Evolutionary conservation across 768 basidiomycete genomes (phyloP), one percentile per base, ranked within the genome.

Genomic region (Amanita jacksonii): DNA sequence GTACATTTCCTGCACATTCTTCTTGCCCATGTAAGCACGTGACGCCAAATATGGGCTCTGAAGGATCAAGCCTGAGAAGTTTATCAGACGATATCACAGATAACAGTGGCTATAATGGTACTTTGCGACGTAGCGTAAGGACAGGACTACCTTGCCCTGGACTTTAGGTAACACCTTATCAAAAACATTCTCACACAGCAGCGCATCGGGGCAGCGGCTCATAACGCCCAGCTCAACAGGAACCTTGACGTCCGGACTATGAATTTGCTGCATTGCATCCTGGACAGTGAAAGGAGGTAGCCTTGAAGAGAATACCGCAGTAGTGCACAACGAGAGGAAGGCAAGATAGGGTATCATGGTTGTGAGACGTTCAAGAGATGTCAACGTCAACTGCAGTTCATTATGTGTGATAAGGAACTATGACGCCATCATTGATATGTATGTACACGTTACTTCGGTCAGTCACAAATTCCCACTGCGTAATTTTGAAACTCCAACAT

Each of bases 1-100:
- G 85, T 13, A 90, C 77, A 63, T 94, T 91, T 33, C 87, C 92
- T 10, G 77, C 77, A 54, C 92, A 96, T 61, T 97, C 92, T 41
- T 72, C 60, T 4, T 65, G 64, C 13, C 90, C 91, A 56, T 94
- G 91, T 68, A 72, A 72, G 63, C 92, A 96, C 25, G 64, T 73
- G 23, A 85, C 76, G n/a, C 90, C 90, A 56, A 81, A 88, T 38
- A 68, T 66, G n/a, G 74, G 63, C 20, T 85, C 79, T 5, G 74
- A 71, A n/a, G 67, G 46, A 56, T 89, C 76, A 20, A 76, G 54
- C 44, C 86, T 89, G 51, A 25, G 40, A 16, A n/a, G 37, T 15
- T 41, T 15, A 31, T 28, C 12, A 45, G n/a, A n/a, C n/a, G n/a
- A n/a, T n/a, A n/a, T n/a, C n/a, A n/a, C n/a, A n/a, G n/a, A n/a